Percentiles rank a stretch among this genome's conserved stretches.
phyloP scores from a whole-genome alignment of 352 stramenopile species.

The Globisporangium recalcitrans region DNA sequence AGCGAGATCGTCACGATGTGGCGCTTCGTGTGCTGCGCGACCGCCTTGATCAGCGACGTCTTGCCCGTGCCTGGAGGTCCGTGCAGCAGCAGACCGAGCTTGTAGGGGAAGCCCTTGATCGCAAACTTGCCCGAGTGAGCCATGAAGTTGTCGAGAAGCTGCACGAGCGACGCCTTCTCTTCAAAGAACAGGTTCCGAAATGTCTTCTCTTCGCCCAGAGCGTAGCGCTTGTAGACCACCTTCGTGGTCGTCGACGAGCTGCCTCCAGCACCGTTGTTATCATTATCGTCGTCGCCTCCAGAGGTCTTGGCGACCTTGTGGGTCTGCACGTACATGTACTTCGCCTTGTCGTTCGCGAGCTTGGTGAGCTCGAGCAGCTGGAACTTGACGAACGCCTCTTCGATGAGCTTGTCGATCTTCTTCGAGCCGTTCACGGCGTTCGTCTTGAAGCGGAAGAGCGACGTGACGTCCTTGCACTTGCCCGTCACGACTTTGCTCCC shows the following conservation, averaged over 20 bases:
- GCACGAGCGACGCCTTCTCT: slow-evolving; percentile 66
- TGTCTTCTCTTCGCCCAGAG: slow-evolving; percentile 79
- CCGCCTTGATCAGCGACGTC: slow-evolving; percentile 86
- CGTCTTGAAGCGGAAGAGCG: slow-evolving; percentile 5
- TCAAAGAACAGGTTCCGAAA: slow-evolving; percentile 88
- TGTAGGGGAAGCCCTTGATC: slow-evolving; percentile 88
- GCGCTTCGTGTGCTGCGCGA: slow-evolving; percentile 72
- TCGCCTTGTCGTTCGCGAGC: slow-evolving; percentile 28
- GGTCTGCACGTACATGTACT: slow-evolving; percentile 44
- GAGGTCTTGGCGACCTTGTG: slow-evolving; percentile 5
- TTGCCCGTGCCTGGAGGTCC: slow-evolving; percentile 88
- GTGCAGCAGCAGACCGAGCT: slow-evolving; percentile 83
- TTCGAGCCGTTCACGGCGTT: slow-evolving; percentile 19
- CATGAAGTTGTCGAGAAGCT: slow-evolving; percentile 74
- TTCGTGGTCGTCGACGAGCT: slow-evolving; percentile 2
- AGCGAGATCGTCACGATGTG: slow-evolving; percentile 80
- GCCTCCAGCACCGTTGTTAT: no score
- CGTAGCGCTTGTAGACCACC: slow-evolving; percentile 64
- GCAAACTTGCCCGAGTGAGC: slow-evolving; percentile 72
- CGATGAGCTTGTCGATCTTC: slow-evolving; percentile 36
- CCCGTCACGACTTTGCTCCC: slow-evolving; percentile 3
- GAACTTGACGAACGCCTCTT: slow-evolving; percentile 31
- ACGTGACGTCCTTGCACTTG: slow-evolving; percentile 17
- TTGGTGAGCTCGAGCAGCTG: slow-evolving; percentile 28
- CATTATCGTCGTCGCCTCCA: slow-evolving; percentile 2